Evolutionary conservation across 306 rosid species (phyloP).

Genomic region (Castanea crenata): DNA sequence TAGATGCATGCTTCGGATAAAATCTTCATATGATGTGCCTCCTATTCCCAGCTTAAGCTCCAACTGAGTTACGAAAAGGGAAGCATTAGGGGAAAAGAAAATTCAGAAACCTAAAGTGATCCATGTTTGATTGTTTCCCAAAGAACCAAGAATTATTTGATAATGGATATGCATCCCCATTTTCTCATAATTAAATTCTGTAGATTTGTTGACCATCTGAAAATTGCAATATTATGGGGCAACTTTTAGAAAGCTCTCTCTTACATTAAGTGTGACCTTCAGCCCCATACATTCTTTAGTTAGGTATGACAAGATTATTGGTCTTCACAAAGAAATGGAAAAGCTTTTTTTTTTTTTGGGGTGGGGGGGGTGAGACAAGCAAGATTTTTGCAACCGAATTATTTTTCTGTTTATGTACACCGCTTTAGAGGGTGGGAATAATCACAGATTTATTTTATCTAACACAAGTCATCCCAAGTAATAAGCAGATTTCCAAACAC

Average conservation of each 20-base stretch:
- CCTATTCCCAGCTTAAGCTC: conserved; percentile 95
- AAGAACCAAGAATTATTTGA: not conserved
- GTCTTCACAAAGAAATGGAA: too few relatives aligned
- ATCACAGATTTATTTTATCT: too few relatives aligned
- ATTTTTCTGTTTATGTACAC: too few relatives aligned
- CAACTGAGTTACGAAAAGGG: conserved; percentile 48
- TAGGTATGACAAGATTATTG: too few relatives aligned
- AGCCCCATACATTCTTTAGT: too few relatives aligned
- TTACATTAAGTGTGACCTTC: too few relatives aligned
- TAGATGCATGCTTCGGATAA: conserved; percentile 69
- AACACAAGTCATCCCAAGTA: too few relatives aligned
- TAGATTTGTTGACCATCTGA: not conserved
- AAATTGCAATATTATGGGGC: not conserved
- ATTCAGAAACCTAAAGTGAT: conserved; percentile 11
- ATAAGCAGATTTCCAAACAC: too few relatives aligned
- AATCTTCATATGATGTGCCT: conserved; percentile 93
- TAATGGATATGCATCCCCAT: not conserved
- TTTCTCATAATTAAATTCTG: not conserved
- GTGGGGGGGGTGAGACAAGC: too few relatives aligned
- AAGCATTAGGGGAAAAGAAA: conserved; percentile 6
- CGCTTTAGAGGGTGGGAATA: too few relatives aligned
- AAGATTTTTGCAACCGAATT: too few relatives aligned
- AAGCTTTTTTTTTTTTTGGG: too few relatives aligned
- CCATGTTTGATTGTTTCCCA: not conserved
- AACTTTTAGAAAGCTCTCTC: not conserved